phyloP scores from a whole-genome alignment of 2,329 filamentous ascomycete genomes.

The Exophiala sp. region DNA sequence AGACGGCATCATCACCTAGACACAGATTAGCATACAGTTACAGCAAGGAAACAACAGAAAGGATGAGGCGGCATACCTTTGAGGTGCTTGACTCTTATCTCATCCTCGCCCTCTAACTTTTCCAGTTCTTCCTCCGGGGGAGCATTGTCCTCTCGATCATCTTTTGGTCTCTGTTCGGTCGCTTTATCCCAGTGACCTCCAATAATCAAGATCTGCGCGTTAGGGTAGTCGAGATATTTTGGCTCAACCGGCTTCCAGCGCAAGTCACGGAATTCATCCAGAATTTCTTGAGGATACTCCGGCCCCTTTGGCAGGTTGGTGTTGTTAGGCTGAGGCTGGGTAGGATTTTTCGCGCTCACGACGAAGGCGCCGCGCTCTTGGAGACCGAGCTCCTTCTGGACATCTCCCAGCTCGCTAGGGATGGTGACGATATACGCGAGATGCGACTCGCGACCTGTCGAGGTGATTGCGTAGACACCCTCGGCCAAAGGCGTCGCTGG shows the following conservation, averaged over 20 bases:
- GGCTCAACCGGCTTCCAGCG: constrained; percentile 71
- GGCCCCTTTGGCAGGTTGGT: constrained; percentile 59
- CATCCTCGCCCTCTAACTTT: constrained; percentile 68
- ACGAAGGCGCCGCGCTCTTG: constrained; percentile 68
- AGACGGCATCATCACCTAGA: constrained; percentile 54
- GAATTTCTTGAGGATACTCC: constrained; percentile 65
- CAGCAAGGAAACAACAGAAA: background rate
- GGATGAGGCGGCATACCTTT: constrained; percentile 40
- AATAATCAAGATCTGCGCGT: constrained; percentile 72
- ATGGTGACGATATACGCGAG: constrained; percentile 74
- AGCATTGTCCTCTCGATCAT: constrained; percentile 48
- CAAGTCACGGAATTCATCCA: constrained; percentile 64
- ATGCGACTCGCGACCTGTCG: constrained; percentile 65
- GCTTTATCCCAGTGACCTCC: constrained; percentile 54
- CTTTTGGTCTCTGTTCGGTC: constrained; percentile 49
- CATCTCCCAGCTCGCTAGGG: constrained; percentile 60
- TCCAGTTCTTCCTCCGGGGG: constrained; percentile 63
- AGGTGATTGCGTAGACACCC: constrained; percentile 76
- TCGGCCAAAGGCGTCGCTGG: constrained; percentile 72
- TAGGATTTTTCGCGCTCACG: constrained; percentile 72
- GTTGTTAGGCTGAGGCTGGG: constrained; percentile 58
- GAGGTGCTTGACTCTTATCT: constrained; percentile 57
- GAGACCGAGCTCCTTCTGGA: constrained; percentile 71
- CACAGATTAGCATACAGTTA: background rate
- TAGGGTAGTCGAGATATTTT: constrained; percentile 66